Evolutionary conservation across 108 stramenopile species (phyloP).

Genomic region (Cyclotella choctawhatcheeana): DNA sequence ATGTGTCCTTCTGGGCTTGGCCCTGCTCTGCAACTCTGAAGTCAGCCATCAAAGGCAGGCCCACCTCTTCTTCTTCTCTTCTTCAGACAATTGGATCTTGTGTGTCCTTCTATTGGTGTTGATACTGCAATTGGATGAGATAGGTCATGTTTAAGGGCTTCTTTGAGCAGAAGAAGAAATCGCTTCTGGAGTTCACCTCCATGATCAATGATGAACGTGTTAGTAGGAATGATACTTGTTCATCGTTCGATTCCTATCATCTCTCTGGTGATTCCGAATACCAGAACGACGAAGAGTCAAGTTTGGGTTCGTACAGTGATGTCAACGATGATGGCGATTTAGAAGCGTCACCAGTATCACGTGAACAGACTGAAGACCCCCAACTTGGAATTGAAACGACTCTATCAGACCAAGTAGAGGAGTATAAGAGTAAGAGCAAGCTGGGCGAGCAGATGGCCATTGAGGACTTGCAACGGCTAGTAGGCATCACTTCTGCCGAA

Average conservation of each 20-base stretch:
- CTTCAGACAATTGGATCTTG: too few species aligned
- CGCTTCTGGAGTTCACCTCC: background rate
- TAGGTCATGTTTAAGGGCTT: background rate
- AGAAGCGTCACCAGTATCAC: background rate
- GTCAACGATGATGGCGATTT: background rate
- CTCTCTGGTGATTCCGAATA: too few species aligned
- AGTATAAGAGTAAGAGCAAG: background rate
- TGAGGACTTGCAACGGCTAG: slow-evolving; percentile 3
- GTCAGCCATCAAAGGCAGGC: too few species aligned
- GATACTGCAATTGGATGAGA: background rate
- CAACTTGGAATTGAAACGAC: slow-evolving; percentile 2
- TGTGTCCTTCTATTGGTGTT: too few species aligned
- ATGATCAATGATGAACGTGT: background rate
- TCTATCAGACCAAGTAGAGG: background rate
- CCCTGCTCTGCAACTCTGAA: too few species aligned
- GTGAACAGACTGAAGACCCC: too few species aligned
- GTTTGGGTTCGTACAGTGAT: background rate
- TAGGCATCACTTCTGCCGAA: background rate
- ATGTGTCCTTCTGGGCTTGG: too few species aligned
- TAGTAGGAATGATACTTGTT: too few species aligned
- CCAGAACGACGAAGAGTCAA: slow-evolving; percentile 7
- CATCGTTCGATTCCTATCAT: too few species aligned
- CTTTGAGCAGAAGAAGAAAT: background rate
- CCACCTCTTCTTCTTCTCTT: too few species aligned
- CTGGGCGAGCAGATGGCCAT: background rate